These are phyloP conservation scores for Backusella parvicylindrica DNA, from an alignment of 192 early-diverging fungal species.

Conservation along the genomic window DNA sequence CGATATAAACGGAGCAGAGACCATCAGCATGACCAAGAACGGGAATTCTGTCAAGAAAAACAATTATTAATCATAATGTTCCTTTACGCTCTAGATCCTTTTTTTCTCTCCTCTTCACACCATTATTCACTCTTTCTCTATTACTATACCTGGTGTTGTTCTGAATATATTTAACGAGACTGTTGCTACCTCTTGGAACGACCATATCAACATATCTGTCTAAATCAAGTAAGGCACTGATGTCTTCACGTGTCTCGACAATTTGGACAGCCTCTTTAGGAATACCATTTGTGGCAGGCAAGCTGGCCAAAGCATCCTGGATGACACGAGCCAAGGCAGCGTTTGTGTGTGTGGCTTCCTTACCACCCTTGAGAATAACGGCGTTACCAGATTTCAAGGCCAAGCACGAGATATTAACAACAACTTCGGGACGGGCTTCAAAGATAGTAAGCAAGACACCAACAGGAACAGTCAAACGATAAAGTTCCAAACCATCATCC, in stretches of 20 bases:
- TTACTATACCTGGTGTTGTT: conserved; percentile 73
- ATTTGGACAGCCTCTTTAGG: conserved; percentile 78
- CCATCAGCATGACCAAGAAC: conserved; percentile 99
- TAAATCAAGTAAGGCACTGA: conserved; percentile 77
- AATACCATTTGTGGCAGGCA: conserved; percentile 41
- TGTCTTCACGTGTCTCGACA: conserved; percentile 87
- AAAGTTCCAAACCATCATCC: conserved; percentile 84
- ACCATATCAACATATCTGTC: conserved; percentile 95
- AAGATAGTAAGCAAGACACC: conserved; percentile 97
- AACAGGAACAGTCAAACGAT: conserved; percentile 88
- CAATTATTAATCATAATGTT: neutral
- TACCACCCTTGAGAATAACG: conserved; percentile 96
- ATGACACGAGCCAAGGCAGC: conserved; percentile 72
- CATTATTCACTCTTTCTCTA: neutral
- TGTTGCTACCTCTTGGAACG: conserved; percentile 91
- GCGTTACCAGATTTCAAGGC: conserved; percentile 97
- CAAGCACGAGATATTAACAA: conserved; percentile 93
- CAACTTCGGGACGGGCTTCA: conserved; percentile 97
- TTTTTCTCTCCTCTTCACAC: neutral
- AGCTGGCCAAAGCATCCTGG: conserved; percentile 65
- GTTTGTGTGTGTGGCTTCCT: conserved; percentile 84
- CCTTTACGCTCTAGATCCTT: neutral
- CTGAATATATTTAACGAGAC: conserved; percentile 88
- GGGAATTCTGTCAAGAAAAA: conserved; percentile 70
- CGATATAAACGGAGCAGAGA: conserved; percentile 89